Conservation (phyloP, 2,329 filamentous ascomycete species). For the Blastomyces gilchristii region DNA sequence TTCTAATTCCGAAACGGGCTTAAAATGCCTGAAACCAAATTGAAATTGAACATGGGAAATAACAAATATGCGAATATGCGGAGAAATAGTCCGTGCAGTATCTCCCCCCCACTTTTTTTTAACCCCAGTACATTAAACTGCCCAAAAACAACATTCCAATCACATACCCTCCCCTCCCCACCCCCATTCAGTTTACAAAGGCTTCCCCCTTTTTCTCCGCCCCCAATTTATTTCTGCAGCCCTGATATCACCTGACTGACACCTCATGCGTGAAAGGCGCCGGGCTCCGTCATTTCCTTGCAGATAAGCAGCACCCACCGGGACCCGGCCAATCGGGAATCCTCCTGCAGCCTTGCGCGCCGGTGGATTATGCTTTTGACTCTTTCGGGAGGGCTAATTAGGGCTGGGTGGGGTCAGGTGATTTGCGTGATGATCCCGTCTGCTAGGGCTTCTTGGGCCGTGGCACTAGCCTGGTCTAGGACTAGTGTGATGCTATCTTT, state of each 20-base stretch:
- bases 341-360: not conserved
- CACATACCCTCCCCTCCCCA: not conserved
- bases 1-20: not conserved
- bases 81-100: no score
- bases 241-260: slow-evolving; percentile 6
- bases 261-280: not conserved
- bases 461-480: not conserved
- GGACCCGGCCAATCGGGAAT: not conserved
- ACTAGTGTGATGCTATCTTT: not conserved
- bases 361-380: not conserved
- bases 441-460: not conserved
- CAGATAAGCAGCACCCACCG: not conserved
- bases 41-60: not conserved
- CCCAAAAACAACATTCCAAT: no score
- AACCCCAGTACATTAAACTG: not conserved
- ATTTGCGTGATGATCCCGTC: not conserved
- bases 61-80: no score
- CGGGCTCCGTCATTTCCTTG: not conserved
- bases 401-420: not conserved
- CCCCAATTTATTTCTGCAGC: not conserved
- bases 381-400: not conserved
- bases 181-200: no score
- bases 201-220: not conserved
- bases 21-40: not conserved
- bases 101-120: no score